Conservation (phyloP, 352 stramenopile species). For the Pythium folliculosum region DNA sequence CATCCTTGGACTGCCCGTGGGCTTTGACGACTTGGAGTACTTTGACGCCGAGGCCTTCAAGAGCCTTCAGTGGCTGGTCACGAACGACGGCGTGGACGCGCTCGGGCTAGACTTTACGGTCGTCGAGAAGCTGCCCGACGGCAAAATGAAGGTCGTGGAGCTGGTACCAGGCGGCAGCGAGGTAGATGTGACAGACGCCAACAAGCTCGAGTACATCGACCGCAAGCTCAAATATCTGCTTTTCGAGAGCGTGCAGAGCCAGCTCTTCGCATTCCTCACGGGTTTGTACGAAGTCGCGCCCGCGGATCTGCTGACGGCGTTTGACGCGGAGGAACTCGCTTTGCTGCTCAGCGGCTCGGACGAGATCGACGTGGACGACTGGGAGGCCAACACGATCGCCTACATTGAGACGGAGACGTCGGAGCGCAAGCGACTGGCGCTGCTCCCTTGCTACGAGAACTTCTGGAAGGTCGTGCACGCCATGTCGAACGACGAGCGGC, state of each 20-base stretch:
- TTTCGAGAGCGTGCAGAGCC: slow-evolving; percentile 88
- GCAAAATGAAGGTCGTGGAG: slow-evolving; percentile 39
- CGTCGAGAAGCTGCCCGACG: slow-evolving; percentile 31
- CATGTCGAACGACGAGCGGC: slow-evolving; percentile 54
- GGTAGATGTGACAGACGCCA: slow-evolving; percentile 77
- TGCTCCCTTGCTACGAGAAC: slow-evolving; percentile 21
- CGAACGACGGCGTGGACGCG: slow-evolving; percentile 49
- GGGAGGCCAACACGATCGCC: slow-evolving; percentile 74
- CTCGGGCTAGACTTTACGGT: slow-evolving; percentile 67
- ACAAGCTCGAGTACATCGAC: slow-evolving; percentile 94
- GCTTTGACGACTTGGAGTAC: slow-evolving; percentile 92
- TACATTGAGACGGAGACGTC: neutral
- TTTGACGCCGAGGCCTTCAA: slow-evolving; percentile 56
- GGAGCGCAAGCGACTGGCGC: neutral
- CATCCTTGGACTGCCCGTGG: slow-evolving; percentile 93
- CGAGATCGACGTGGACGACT: slow-evolving; percentile 91
- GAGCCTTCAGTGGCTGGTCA: slow-evolving; percentile 62
- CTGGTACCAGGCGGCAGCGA: slow-evolving; percentile 53
- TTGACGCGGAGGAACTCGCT: slow-evolving; percentile 94
- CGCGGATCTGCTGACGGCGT: slow-evolving; percentile 83
- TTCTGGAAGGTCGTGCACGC: slow-evolving; percentile 84
- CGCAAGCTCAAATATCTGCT: slow-evolving; percentile 92
- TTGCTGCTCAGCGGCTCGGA: slow-evolving; percentile 90
- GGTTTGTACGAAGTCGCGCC: slow-evolving; percentile 97
- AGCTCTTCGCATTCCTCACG: slow-evolving; percentile 89